These are phyloP conservation scores for Patellaria atrata DNA, from an alignment of 495 filamentous ascomycete species.

Conservation along the genomic window DNA sequence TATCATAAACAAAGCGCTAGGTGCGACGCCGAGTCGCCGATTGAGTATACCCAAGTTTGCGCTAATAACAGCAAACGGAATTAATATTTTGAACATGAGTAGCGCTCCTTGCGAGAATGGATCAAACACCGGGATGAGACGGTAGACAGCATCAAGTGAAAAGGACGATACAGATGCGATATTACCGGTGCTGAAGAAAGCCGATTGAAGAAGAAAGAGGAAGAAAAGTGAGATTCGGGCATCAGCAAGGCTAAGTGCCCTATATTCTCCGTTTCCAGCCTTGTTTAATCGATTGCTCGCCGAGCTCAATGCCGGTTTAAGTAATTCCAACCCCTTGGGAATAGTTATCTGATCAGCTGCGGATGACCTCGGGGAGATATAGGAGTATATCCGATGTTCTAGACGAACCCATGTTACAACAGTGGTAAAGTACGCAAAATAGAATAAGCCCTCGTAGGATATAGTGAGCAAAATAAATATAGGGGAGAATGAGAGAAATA, in stretches of 20 bases:
- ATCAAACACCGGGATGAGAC: conserved; percentile 87
- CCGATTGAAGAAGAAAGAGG: conserved; percentile 83
- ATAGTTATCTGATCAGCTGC: background rate
- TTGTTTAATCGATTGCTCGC: no score
- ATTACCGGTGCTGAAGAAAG: conserved; percentile 96
- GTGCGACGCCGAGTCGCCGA: conserved; percentile 61
- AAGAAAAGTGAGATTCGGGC: conserved; percentile 84
- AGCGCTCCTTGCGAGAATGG: conserved; percentile 86
- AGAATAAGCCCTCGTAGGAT: conserved; percentile 95
- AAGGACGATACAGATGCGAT: conserved; percentile 91
- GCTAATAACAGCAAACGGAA: conserved; percentile 86
- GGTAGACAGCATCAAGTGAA: conserved; percentile 77
- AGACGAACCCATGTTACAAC: conserved; percentile 82
- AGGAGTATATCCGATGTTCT: conserved; percentile 63
- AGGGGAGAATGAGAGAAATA: conserved; percentile 89
- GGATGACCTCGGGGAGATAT: conserved; percentile 27
- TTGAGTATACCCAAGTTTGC: conserved; percentile 94
- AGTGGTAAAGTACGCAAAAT: conserved; percentile 71
- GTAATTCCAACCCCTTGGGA: no score
- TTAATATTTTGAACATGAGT: conserved; percentile 76
- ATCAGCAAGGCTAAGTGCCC: conserved; percentile 63
- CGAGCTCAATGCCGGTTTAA: no score
- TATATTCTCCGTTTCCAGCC: conserved; percentile 38
- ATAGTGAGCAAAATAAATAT: conserved; percentile 94
- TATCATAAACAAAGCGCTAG: conserved; percentile 81